Percentiles rank a stretch among this genome's conserved stretches.
Evolutionary conservation across 208 protist genomes (phyloP).

Genomic region (Trichomonas vaginalis): DNA sequence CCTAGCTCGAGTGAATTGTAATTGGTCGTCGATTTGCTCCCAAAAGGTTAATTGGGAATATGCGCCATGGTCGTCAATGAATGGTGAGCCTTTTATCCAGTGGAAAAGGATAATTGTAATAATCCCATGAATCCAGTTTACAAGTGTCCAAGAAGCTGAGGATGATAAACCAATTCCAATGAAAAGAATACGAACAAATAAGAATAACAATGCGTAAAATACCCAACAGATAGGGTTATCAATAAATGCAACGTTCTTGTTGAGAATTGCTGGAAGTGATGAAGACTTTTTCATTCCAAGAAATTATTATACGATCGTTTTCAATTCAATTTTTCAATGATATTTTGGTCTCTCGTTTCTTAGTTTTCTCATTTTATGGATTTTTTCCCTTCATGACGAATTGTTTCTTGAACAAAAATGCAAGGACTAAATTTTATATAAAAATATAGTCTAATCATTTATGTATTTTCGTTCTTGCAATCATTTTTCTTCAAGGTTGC

Average conservation of each 20-base stretch:
- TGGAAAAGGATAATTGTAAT: constrained; percentile 24
- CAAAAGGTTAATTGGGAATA: constrained; percentile 20
- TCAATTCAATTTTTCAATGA: no score
- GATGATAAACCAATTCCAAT: background rate
- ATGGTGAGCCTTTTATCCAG: constrained; percentile 24
- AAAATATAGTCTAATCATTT: no score
- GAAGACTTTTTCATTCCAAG: background rate
- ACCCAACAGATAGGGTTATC: background rate
- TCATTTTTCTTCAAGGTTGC: no score
- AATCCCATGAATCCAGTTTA: background rate
- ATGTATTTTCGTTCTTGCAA: no score
- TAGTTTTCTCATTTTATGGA: no score
- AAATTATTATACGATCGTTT: no score
- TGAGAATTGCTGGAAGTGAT: background rate
- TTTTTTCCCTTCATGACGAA: no score
- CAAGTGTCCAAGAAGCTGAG: background rate
- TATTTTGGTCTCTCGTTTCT: no score
- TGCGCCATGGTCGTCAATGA: constrained; percentile 4
- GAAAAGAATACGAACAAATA: background rate
- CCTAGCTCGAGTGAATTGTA: constrained; percentile 21
- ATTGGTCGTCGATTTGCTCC: constrained; percentile 26
- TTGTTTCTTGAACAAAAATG: no score
- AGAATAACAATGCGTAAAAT: background rate
- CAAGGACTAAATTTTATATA: no score
- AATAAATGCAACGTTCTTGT: constrained; percentile 1